These are phyloP conservation scores for Piloderma croceum DNA, from an alignment of 768 basidiomycete species.

Conservation along the genomic window DNA sequence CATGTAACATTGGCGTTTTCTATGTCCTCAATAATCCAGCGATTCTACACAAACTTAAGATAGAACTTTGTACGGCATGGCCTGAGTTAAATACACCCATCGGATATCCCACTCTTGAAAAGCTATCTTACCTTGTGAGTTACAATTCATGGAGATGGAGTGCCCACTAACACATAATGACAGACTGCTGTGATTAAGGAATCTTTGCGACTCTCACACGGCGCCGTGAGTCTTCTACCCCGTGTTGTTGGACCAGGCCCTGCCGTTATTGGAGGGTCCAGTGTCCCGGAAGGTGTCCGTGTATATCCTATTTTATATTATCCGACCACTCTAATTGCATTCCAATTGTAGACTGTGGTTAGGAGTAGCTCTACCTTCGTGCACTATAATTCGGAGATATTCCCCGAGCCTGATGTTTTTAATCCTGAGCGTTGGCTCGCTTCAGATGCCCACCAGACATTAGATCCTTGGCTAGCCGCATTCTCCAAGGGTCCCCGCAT, in stretches of 20 bases:
- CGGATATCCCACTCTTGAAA: conserved; percentile 28
- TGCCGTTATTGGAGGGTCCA: conserved; percentile 28
- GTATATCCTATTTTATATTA: background rate
- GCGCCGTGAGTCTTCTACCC: conserved; percentile 36
- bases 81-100: conserved; percentile 26
- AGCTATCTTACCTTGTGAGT: conserved; percentile 39
- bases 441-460: background rate
- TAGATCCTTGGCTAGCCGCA: conserved; percentile 10
- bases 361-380: conserved; percentile 34
- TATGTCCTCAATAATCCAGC: conserved; percentile 28
- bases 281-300: conserved; percentile 36
- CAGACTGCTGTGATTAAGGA: conserved; percentile 47
- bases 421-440: conserved; percentile 14
- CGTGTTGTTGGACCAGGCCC: conserved; percentile 35
- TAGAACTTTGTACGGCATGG: conserved; percentile 32
- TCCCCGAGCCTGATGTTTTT: conserved; percentile 10
- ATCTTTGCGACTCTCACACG: conserved; percentile 38
- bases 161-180: background rate
- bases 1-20: conserved; percentile 34
- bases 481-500: conserved; percentile 17
- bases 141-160: background rate
- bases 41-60: conserved; percentile 21
- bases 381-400: conserved; percentile 28
- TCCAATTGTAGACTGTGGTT: conserved; percentile 32
- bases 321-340: background rate